Conservation (phyloP, 345 rosid species). For the Dovyalis caffra region DNA sequence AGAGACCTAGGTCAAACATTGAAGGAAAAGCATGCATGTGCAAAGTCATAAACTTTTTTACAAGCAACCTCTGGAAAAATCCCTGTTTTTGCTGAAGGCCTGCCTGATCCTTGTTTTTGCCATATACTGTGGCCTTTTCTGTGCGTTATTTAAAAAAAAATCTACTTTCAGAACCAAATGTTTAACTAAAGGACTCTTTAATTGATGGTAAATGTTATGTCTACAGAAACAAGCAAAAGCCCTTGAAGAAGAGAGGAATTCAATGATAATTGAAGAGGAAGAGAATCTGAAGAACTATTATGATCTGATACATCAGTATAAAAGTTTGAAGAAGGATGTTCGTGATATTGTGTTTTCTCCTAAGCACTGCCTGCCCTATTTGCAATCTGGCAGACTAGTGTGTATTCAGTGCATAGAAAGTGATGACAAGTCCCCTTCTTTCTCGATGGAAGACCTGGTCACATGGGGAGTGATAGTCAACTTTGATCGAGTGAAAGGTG, state of each 20-base stretch:
- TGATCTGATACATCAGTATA: conserved; percentile 68
- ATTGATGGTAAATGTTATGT: background rate
- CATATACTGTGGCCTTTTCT: background rate
- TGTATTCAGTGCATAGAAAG: conserved; percentile 49
- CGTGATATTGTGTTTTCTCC: conserved; percentile 78
- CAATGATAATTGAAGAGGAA: conserved; percentile 89
- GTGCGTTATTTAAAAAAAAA: background rate
- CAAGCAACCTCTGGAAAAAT: no score
- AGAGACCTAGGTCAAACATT: background rate
- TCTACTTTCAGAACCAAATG: background rate
- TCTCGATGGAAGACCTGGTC: conserved; percentile 61
- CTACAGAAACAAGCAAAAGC: conserved; percentile 72
- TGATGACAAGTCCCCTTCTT: conserved; percentile 56
- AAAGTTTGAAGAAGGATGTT: conserved; percentile 71
- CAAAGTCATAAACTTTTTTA: background rate
- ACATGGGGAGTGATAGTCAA: conserved; percentile 89
- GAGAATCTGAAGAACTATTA: conserved; percentile 80
- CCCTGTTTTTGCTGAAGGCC: no score
- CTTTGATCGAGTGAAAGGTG: conserved; percentile 61
- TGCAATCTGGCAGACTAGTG: conserved; percentile 80
- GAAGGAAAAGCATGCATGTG: background rate
- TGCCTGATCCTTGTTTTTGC: background rate
- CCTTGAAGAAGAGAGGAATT: conserved; percentile 84
- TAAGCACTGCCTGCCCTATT: conserved; percentile 75
- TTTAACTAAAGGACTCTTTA: background rate